phyloP scores from a whole-genome alignment of 495 filamentous ascomycete species.

The Xeromyces bisporus region DNA sequence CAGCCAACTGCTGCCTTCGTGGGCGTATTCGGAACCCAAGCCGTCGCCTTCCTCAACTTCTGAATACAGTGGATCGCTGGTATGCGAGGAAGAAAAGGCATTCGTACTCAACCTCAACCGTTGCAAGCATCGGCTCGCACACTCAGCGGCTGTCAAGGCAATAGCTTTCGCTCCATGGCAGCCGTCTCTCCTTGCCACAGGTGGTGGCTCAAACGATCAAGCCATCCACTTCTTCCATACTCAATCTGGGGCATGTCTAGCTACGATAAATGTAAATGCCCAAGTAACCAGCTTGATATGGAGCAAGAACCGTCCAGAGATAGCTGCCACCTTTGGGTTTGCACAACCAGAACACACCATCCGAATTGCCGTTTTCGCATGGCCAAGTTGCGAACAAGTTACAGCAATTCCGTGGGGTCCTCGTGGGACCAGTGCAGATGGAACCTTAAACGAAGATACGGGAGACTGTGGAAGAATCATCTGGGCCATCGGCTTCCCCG shows the following conservation, averaged over 20 bases:
- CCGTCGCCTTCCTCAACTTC: slow-evolving; percentile 11
- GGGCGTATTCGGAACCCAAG: slow-evolving; percentile 9
- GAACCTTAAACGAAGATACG: slow-evolving; percentile 12
- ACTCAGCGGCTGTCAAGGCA: slow-evolving; percentile 86
- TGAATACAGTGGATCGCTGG: slow-evolving; percentile 13
- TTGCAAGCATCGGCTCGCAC: slow-evolving; percentile 56
- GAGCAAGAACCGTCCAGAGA: slow-evolving; percentile 71
- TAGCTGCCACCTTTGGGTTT: slow-evolving; percentile 87
- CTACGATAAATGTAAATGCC: slow-evolving; percentile 80
- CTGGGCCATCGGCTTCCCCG: slow-evolving; percentile 33
- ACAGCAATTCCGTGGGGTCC: slow-evolving; percentile 79
- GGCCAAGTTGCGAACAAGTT: slow-evolving; percentile 83
- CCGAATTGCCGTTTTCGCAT: slow-evolving; percentile 86
- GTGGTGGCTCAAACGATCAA: slow-evolving; percentile 84
- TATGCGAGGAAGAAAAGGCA: slow-evolving; percentile 16
- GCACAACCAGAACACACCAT: slow-evolving; percentile 85
- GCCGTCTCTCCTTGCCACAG: slow-evolving; percentile 70
- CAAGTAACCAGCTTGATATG: slow-evolving; percentile 90
- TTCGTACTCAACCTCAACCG: slow-evolving; percentile 26
- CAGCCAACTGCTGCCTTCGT: slow-evolving; percentile 15
- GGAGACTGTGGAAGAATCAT: slow-evolving; percentile 26
- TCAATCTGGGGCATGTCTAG: slow-evolving; percentile 65
- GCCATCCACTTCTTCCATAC: slow-evolving; percentile 94
- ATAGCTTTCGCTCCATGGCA: slow-evolving; percentile 97
- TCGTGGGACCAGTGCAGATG: slow-evolving; percentile 63